Evolutionary conservation across 2,329 filamentous ascomycete genomes (phyloP), one percentile per base, ranked within the genome.

Genomic region (Stromatinia cepivora): DNA sequence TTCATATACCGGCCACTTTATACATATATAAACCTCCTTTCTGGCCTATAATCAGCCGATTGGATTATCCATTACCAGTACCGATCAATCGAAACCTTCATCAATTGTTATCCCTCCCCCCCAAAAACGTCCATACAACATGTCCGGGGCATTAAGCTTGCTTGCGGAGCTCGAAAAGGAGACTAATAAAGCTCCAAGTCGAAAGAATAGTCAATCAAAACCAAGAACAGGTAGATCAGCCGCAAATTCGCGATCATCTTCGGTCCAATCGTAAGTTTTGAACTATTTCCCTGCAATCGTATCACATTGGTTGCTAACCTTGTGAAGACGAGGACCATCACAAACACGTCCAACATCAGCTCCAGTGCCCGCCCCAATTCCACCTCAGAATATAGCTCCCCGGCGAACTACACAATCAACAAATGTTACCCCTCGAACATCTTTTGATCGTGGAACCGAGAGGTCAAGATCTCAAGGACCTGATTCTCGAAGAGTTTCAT

Each of bases 401-500:
- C 58, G 59, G 1, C 34, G 59, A 22, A 39, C 58, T 9, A 65
- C 59, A 54, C 66, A 57, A 53, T 64, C 66, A 46, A 69, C 66
- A 39, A 62, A 50, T 62, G 61, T 45, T 11, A 69, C 66, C 7
- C 66, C 66, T 39, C 56, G 66, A 61, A 67, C 54, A 25, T 67
- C 66, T 25, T n/a, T 50, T 31, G 66, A 67, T 17, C 57, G 25
- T 22, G 61, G 61, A 42, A 61, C 66, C 20, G 66, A 67, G 20
- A 42, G 66, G 62, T 67, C 66, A 13, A 39, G 54, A 67, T 67
- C 66, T 6, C 66, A 67, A 67, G 66, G 66, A 7, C 66, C 66
- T 2, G 66, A 65, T 54, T 69, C 66, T n/a, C 66, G 66, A 45
- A 42, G 66, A 22, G 50, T 69, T 25, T 69, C 66, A 42, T 69